A percentile compares a stretch with the other conserved stretches of the same genome.
These are phyloP conservation scores for Diaporthe sp. DNA, from an alignment of 2,329 filamentous ascomycete species.

Conservation along the genomic window DNA sequence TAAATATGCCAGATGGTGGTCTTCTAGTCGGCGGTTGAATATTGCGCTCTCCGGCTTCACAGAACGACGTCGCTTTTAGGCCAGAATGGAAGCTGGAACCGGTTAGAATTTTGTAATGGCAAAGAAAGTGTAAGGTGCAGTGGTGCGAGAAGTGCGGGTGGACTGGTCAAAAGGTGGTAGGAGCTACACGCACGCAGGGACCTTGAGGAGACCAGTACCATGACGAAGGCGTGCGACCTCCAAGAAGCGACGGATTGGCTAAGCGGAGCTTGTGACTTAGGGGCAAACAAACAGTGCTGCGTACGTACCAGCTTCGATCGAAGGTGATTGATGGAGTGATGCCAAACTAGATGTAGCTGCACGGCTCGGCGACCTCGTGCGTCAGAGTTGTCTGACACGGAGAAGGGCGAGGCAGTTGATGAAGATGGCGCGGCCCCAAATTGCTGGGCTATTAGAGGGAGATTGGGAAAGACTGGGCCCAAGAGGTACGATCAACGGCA, in stretches of 20 bases:
- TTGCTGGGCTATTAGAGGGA: conserved; percentile 17
- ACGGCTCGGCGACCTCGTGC: conserved; percentile 16
- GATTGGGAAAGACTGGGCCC: conserved; percentile 33
- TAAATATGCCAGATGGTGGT: conserved; percentile 21
- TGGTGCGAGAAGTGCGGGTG: not conserved
- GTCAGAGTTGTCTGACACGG: conserved; percentile 25
- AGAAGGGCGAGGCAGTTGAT: conserved; percentile 10
- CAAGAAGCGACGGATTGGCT: not conserved
- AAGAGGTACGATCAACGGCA: conserved; percentile 17
- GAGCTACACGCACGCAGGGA: conserved; percentile 9
- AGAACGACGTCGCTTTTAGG: not conserved
- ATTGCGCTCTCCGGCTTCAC: conserved; percentile 9
- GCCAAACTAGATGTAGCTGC: not conserved
- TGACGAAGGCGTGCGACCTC: conserved; percentile 15
- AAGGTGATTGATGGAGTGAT: not conserved
- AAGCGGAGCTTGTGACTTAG: conserved; percentile 13
- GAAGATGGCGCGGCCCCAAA: conserved; percentile 22
- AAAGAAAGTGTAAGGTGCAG: not conserved
- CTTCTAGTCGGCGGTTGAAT: not conserved
- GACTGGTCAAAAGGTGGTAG: conserved; percentile 18
- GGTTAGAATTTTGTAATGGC: conserved; percentile 23
- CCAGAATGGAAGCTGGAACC: conserved; percentile 2
- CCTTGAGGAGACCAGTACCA: conserved; percentile 15
- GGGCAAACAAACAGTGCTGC: not conserved
- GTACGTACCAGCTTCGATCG: conserved; percentile 12